Evolutionary conservation across 306 rosid species (phyloP).

Genomic region (Vicia villosa): DNA sequence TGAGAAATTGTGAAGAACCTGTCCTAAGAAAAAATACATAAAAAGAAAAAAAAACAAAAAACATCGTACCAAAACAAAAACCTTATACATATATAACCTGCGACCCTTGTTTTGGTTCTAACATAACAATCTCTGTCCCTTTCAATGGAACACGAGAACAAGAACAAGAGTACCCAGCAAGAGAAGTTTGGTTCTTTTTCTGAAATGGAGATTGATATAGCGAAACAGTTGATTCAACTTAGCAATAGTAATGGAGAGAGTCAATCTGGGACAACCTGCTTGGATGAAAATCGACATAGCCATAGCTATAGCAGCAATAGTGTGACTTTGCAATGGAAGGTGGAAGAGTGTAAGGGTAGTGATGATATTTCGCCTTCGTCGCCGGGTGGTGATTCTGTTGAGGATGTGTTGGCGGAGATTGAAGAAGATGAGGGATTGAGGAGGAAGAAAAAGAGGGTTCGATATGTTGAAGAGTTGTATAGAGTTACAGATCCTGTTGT

Average conservation of each 20-base stretch:
- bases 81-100: conserved; percentile 4
- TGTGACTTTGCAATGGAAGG: conserved; percentile 30
- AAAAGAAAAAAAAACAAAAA: background rate
- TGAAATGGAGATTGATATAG: conserved; percentile 46
- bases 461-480: conserved; percentile 30
- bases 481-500: conserved; percentile 15
- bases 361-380: background rate
- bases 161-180: background rate
- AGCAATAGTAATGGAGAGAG: conserved; percentile 43
- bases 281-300: conserved; percentile 16
- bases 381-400: background rate
- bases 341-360: background rate
- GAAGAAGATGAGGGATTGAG: conserved; percentile 30
- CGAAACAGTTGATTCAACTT: conserved; percentile 49
- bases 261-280: background rate
- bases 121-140: background rate
- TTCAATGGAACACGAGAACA: conserved; percentile 27
- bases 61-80: background rate
- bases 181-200: conserved; percentile 1
- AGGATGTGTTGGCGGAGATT: conserved; percentile 28
- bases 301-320: conserved; percentile 31
- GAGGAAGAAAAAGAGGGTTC: conserved; percentile 29
- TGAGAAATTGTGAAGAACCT: background rate
- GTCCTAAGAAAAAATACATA: background rate
- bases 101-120: background rate